Base-by-base conservation (phyloP, 2,329 filamentous ascomycete species). In the Cladosporium austrohemisphaericum region DNA sequence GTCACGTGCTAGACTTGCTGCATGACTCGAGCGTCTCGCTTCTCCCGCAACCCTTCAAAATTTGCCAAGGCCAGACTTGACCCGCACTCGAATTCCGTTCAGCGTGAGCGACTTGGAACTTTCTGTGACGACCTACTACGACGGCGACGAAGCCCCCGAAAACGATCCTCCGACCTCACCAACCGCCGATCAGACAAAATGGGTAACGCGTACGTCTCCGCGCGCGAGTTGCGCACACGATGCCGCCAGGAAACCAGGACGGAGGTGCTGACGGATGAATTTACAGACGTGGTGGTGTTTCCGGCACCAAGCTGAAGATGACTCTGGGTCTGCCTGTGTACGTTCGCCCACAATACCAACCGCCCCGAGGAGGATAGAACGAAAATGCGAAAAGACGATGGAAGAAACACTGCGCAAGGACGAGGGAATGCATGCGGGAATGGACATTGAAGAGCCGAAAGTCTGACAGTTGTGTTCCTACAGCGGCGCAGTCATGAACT, bases 281-380 rank as follows among this genome's bases (percentile, higher is more conserved):
- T 47, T 36, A 47, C 44, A 47, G 44, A 47, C 44, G 44, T 38
- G 79, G 89, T 83, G 88, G 86, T 87, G 86, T 89, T 82, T 87
- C 91, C 71, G 93, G 93, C 84, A 94, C 94, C 88, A 98, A 98
- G 88, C 88, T 97, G 71, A 97, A 95, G 88, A 98, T 98, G 93
- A 96, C 93, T 76, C 89, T 98, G 78, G 93, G 89, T 96, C 90
- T 98, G 71, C 93, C 93, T 78, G 90, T 95, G 91, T 96, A 95
- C 76, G 90, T 88, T 69, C 43, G 43, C 43, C 43, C 43, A 45
- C 10, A 19, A 33, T 36, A 45, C 13, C 31, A 33, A n/a, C 22
- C 35, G 35, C 44, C 26, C 13, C 32, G 41, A 45, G 41, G 22
- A 45, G 31, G 20, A 35, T 13, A 25, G 19, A n/a, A 45, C n/a